These are phyloP conservation scores for Exophiala aquamarina DNA, from an alignment of 2,329 filamentous ascomycete genomes.

Conservation along the genomic window DNA sequence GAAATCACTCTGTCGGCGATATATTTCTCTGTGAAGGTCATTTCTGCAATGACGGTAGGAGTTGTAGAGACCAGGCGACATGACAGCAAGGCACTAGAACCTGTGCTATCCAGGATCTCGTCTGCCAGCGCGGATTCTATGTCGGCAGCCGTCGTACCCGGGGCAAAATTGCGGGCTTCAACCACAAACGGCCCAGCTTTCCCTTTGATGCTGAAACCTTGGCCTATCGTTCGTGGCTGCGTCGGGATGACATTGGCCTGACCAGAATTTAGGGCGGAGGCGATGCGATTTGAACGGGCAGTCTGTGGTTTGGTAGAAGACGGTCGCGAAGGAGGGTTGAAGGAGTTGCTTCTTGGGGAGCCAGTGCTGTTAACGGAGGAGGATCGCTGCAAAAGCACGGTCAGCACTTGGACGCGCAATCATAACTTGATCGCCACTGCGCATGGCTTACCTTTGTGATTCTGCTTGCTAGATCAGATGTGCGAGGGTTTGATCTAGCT, in stretches of 20 bases:
- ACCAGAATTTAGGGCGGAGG: conserved; percentile 29
- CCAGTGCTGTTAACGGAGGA: conserved; percentile 30
- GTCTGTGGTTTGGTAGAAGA: conserved; percentile 35
- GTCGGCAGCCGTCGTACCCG: conserved; percentile 65
- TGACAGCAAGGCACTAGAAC: conserved; percentile 45
- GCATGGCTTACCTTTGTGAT: conserved; percentile 52
- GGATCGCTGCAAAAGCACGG: conserved; percentile 34
- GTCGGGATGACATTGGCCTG: conserved; percentile 34
- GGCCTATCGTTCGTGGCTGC: conserved; percentile 30
- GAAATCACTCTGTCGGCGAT: conserved; percentile 60
- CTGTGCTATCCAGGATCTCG: conserved; percentile 31
- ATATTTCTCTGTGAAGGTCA: conserved; percentile 55
- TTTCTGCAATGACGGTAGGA: conserved; percentile 61
- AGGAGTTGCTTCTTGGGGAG: conserved; percentile 19
- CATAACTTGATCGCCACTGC: neutral
- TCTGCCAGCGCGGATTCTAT: conserved; percentile 61
- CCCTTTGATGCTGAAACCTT: conserved; percentile 57
- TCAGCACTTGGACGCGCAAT: neutral
- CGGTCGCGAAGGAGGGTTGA: conserved; percentile 25
- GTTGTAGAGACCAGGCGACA: conserved; percentile 53
- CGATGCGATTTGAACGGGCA: conserved; percentile 34
- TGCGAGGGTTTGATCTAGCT: conserved; percentile 34
- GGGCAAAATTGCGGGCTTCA: conserved; percentile 63
- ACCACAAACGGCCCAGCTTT: conserved; percentile 56
- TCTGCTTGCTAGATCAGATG: conserved; percentile 57